These are phyloP conservation scores for Xylariaceae sp. DNA, from an alignment of 2,329 filamentous ascomycete genomes.

Conservation along the genomic window DNA sequence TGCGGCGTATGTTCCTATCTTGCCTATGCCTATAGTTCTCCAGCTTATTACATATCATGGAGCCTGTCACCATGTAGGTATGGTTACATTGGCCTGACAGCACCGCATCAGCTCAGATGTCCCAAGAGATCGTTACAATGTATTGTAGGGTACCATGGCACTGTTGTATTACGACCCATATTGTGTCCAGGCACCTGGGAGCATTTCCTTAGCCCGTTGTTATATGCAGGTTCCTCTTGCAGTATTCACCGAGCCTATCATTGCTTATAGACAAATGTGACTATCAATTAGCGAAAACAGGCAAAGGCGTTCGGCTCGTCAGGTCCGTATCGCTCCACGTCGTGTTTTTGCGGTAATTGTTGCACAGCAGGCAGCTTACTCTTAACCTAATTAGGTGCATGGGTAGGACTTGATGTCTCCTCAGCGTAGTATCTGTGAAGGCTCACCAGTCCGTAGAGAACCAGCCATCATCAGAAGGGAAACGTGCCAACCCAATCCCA, in stretches of 20 bases:
- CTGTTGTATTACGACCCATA: slow-evolving; percentile 10
- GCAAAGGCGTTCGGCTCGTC: not conserved
- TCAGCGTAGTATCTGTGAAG: too few species aligned
- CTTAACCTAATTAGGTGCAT: not conserved
- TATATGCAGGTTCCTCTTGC: not conserved
- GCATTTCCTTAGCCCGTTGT: slow-evolving; percentile 7
- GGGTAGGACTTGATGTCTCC: not conserved
- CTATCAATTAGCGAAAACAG: not conserved
- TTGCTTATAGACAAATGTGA: not conserved
- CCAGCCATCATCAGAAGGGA: too few species aligned
- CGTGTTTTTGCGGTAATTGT: not conserved
- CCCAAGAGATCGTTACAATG: not conserved
- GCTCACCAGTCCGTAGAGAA: too few species aligned
- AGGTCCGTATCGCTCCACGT: slow-evolving; percentile 9
- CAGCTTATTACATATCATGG: slow-evolving; percentile 19
- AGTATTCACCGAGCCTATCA: slow-evolving; percentile 6
- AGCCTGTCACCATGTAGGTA: too few species aligned
- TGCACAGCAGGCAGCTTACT: not conserved
- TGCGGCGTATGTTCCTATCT: not conserved
- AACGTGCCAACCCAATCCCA: not conserved
- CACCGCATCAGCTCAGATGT: slow-evolving; percentile 19
- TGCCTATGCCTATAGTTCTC: slow-evolving; percentile 4
- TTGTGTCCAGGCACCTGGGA: slow-evolving; percentile 10
- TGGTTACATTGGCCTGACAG: slow-evolving; percentile 22
- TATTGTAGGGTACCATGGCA: slow-evolving; percentile 15